phyloP scores from a whole-genome alignment of 306 rosid genomes.

The Sindora glabra region DNA sequence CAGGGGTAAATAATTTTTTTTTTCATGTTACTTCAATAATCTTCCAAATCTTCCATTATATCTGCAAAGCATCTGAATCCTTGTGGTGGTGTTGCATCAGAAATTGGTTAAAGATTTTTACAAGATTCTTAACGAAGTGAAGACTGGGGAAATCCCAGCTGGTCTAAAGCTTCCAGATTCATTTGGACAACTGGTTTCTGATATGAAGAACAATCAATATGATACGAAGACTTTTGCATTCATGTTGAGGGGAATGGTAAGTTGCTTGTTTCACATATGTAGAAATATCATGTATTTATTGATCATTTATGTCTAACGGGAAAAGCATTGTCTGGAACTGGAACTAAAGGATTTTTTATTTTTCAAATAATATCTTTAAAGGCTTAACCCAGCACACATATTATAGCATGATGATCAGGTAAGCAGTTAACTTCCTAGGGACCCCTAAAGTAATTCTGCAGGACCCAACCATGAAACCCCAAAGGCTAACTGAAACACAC shows the following conservation, averaged over 20 bases:
- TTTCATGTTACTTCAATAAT: background rate
- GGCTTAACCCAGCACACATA: no score
- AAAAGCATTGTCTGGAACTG: slow-evolving; percentile 3
- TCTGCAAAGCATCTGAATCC: slow-evolving; percentile 13
- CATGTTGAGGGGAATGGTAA: slow-evolving; percentile 86
- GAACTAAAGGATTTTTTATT: background rate
- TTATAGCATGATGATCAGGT: no score
- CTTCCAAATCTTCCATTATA: background rate
- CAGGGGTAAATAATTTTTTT: slow-evolving; percentile 64
- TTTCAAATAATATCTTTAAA: background rate
- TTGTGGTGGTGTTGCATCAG: slow-evolving; percentile 42
- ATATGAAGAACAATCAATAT: slow-evolving; percentile 75
- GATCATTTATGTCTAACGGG: slow-evolving; percentile 9
- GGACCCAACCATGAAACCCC: no score
- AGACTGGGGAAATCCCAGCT: slow-evolving; percentile 69
- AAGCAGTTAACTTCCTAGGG: no score
- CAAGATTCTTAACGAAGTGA: slow-evolving; percentile 82
- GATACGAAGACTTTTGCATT: slow-evolving; percentile 82
- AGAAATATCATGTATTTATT: background rate
- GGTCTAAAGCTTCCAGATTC: slow-evolving; percentile 76
- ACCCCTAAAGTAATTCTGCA: no score
- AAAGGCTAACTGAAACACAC: no score
- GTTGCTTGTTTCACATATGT: slow-evolving; percentile 17
- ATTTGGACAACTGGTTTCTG: slow-evolving; percentile 73
- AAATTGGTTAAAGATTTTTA: slow-evolving; percentile 81